Conservation (phyloP, 2,329 filamentous ascomycete species). For the Lasiodiplodia sp. region DNA sequence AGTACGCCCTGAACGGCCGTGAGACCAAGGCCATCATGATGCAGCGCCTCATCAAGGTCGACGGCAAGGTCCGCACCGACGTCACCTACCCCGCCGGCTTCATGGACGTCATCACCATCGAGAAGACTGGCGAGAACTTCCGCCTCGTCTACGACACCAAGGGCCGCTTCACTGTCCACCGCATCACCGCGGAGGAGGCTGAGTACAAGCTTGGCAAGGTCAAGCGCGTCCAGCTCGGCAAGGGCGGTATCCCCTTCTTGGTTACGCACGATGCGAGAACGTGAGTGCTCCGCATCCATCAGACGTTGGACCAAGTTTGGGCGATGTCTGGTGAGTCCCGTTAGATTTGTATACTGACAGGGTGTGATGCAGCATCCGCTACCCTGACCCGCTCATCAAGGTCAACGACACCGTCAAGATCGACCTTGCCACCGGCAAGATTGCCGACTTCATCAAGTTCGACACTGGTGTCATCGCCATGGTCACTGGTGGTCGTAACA, state of each 20-base stretch:
- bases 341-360: slow-evolving; percentile 47
- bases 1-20: slow-evolving; percentile 99
- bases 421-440: slow-evolving; percentile 95
- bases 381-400: slow-evolving; percentile 97
- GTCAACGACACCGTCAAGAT: slow-evolving; percentile 99
- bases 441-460: slow-evolving; percentile 97
- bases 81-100: slow-evolving; percentile 95
- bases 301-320: slow-evolving; percentile 99
- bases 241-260: slow-evolving; percentile 99
- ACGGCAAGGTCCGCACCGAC: slow-evolving; percentile 99
- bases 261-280: slow-evolving; percentile 99
- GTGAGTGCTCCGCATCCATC: slow-evolving; percentile 99
- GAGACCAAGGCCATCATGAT: slow-evolving; percentile 98
- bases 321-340: slow-evolving; percentile 56
- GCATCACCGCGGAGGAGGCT: slow-evolving; percentile 97
- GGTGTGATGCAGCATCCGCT: slow-evolving; percentile 79
- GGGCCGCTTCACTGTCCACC: slow-evolving; percentile 99
- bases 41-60: slow-evolving; percentile 99
- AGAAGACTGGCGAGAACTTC: slow-evolving; percentile 99
- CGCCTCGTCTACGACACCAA: slow-evolving; percentile 99
- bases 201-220: slow-evolving; percentile 99
- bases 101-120: slow-evolving; percentile 99
- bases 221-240: slow-evolving; percentile 99
- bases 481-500: slow-evolving; percentile 99
- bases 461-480: slow-evolving; percentile 98